Conservation (phyloP, 768 basidiomycete genomes). For the Lactarius psammicola region DNA sequence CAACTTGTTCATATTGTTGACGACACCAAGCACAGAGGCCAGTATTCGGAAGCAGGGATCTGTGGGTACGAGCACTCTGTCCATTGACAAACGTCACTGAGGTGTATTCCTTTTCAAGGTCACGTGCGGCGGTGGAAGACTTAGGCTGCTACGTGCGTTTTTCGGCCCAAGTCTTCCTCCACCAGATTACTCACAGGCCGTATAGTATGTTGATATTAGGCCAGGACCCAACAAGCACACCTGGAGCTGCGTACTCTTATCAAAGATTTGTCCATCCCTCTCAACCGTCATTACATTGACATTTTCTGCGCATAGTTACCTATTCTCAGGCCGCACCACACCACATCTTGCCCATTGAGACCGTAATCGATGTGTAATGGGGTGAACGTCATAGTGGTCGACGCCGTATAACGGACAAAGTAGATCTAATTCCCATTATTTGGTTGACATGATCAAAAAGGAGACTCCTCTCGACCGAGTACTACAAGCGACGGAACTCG, state of each 20-base stretch:
- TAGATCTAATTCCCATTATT: background rate
- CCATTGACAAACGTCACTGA: background rate
- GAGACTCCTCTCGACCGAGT: slow-evolving; percentile 87
- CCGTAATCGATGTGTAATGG: slow-evolving; percentile 78
- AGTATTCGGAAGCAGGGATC: slow-evolving; percentile 81
- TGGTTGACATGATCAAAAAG: slow-evolving; percentile 47
- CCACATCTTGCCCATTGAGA: slow-evolving; percentile 85
- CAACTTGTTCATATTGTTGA: background rate
- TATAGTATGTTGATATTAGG: slow-evolving; percentile 80
- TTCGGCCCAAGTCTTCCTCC: background rate
- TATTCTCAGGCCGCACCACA: slow-evolving; percentile 86
- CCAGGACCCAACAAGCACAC: slow-evolving; percentile 88
- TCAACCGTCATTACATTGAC: background rate
- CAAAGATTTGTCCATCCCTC: slow-evolving; percentile 51
- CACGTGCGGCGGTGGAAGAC: slow-evolving; percentile 72
- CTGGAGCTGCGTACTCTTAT: slow-evolving; percentile 81
- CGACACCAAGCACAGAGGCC: slow-evolving; percentile 44
- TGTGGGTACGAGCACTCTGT: slow-evolving; percentile 44
- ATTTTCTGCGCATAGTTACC: slow-evolving; percentile 56
- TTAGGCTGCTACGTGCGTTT: slow-evolving; percentile 67
- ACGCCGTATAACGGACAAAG: slow-evolving; percentile 88
- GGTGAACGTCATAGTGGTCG: slow-evolving; percentile 72
- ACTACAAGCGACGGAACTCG: slow-evolving; percentile 77
- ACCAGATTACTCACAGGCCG: slow-evolving; percentile 5
- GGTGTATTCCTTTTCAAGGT: slow-evolving; percentile 43